phyloP scores from a whole-genome alignment of 1,284 basidiomycete species.

The Cerrena zonata region DNA sequence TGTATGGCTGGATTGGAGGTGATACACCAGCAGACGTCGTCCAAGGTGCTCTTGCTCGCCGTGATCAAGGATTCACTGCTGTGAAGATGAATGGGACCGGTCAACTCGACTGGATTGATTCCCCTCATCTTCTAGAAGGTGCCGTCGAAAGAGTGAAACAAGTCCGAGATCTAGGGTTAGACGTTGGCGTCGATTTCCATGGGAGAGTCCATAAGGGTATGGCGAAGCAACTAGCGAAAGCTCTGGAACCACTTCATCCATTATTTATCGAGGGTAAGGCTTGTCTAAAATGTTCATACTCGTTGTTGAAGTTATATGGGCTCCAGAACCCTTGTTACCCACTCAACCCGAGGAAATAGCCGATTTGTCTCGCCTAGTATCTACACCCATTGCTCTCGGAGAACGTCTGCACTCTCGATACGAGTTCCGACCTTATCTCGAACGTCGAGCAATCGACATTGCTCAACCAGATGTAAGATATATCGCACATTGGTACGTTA shows the following conservation, averaged over 20 bases:
- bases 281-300: not conserved
- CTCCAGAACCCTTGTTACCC: constrained; percentile 58
- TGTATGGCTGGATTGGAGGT: constrained; percentile 71
- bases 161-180: constrained; percentile 59
- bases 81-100: constrained; percentile 73
- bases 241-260: constrained; percentile 60
- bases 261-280: constrained; percentile 65
- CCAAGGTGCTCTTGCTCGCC: constrained; percentile 55
- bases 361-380: constrained; percentile 54
- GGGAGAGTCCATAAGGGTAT: constrained; percentile 68
- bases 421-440: constrained; percentile 69
- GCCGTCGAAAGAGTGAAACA: constrained; percentile 60
- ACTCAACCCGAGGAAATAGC: constrained; percentile 65
- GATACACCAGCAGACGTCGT: constrained; percentile 63
- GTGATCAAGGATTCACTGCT: constrained; percentile 67
- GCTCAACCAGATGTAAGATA: constrained; percentile 66
- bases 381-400: constrained; percentile 68
- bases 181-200: constrained; percentile 62
- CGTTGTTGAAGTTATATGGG: not conserved
- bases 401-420: constrained; percentile 66
- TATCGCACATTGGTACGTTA: not conserved
- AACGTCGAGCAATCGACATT: constrained; percentile 65
- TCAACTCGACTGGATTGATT: constrained; percentile 43
- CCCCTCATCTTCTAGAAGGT: constrained; percentile 46
- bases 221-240: constrained; percentile 70